Evolutionary conservation across 352 stramenopile genomes (phyloP).

Genomic region (Pythium rhizo-oryzae): DNA sequence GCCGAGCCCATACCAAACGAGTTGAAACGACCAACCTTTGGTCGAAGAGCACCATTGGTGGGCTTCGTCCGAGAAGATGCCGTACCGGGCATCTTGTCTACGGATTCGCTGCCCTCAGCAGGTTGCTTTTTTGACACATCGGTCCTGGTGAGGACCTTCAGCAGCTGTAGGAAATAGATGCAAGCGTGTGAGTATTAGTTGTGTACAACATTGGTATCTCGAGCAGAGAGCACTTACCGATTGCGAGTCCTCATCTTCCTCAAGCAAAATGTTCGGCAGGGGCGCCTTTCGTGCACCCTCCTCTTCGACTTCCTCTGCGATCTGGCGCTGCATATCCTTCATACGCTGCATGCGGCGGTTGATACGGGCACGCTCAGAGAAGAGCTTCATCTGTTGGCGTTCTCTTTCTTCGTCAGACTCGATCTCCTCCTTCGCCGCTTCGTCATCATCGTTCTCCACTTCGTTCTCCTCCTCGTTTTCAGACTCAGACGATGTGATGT

Average conservation of each 20-base stretch:
- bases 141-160: constrained; percentile 65
- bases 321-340: constrained; percentile 75
- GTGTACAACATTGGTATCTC: background rate
- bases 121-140: constrained; percentile 34
- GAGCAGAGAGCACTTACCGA: constrained; percentile 37
- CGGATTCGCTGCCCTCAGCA: background rate
- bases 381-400: constrained; percentile 85
- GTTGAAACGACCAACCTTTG: constrained; percentile 56
- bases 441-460: constrained; percentile 54
- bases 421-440: constrained; percentile 54
- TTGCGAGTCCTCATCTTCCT: constrained; percentile 83
- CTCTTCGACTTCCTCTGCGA: constrained; percentile 48
- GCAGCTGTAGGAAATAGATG: constrained; percentile 34
- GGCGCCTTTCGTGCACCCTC: constrained; percentile 29
- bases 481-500: constrained; percentile 87
- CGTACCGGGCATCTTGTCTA: background rate
- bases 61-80: constrained; percentile 1
- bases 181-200: background rate
- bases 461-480: constrained; percentile 65
- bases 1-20: constrained; percentile 55
- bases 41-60: background rate
- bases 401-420: constrained; percentile 83
- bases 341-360: constrained; percentile 88
- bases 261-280: constrained; percentile 63
- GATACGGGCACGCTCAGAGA: constrained; percentile 77